Conservation (phyloP, 2,329 filamentous ascomycete species). For the Periconia sp. region DNA sequence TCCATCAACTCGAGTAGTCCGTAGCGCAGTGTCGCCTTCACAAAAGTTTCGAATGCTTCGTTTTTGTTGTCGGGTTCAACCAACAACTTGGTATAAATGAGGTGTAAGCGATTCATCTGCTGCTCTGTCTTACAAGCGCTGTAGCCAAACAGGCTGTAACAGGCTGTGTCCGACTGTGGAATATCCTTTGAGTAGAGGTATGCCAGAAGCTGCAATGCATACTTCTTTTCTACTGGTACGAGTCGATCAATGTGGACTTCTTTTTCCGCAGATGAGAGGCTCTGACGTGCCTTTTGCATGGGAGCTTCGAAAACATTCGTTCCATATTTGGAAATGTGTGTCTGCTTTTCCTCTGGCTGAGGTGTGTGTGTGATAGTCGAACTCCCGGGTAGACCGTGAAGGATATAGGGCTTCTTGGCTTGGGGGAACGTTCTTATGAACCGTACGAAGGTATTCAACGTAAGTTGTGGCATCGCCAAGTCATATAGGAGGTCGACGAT, state of each 20-base stretch:
- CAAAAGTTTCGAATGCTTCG: conserved; percentile 11
- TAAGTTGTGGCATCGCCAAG: too few relatives aligned
- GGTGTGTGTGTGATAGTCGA: too few relatives aligned
- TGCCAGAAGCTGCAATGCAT: conserved; percentile 1
- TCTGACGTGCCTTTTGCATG: not conserved
- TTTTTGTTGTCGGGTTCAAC: not conserved
- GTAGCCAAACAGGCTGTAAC: conserved; percentile 23
- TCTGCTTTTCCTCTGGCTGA: too few relatives aligned
- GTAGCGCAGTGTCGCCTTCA: conserved; percentile 7
- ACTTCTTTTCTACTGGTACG: conserved; percentile 7
- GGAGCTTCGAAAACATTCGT: not conserved
- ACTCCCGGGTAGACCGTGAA: too few relatives aligned
- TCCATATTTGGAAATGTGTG: too few relatives aligned
- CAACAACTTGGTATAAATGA: conserved; percentile 13
- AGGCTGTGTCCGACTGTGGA: not conserved
- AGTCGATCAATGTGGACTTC: not conserved
- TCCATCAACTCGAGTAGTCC: conserved; percentile 11
- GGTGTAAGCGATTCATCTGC: conserved; percentile 8
- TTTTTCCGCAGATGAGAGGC: conserved; percentile 2
- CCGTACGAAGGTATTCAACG: too few relatives aligned
- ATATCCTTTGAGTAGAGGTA: not conserved
- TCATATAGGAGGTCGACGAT: too few relatives aligned
- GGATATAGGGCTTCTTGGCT: too few relatives aligned
- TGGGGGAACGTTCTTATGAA: too few relatives aligned
- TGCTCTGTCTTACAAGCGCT: conserved; percentile 2